Evolutionary conservation across 768 basidiomycete species (phyloP), one percentile per base, ranked within the genome.

Genomic region (Strobilomyces confusus): DNA sequence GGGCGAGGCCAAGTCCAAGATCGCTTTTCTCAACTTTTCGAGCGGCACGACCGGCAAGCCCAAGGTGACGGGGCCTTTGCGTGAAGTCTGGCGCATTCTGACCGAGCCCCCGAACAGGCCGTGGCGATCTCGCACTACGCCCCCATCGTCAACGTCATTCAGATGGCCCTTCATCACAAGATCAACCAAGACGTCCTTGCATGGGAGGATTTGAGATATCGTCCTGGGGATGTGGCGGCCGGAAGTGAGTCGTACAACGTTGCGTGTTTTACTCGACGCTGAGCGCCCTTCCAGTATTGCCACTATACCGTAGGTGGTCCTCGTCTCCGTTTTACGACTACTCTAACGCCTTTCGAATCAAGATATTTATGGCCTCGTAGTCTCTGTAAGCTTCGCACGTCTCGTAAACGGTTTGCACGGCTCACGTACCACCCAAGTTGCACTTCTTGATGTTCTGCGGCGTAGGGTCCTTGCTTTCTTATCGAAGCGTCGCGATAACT

Each of bases 11-110:
- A 82, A 76, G 62, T 79, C 72, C 13, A 78, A 80, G 41, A 54
- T 89, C 14, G 87, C 88, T 6, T 83, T 88, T 59, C 70, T 89
- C 49, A 80, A 77, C 48, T 86, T 89, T 58, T 89, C 87, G 1
- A 87, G 86, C 56, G 87, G 87, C 9, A 89, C 87, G 22, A 89
- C 87, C 15, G 86, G 86, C 65, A 72, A 68, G 62, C 73, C 67
- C 30, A 66, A 68, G 54, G 67, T 66, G 14, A 46, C n/a, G 57
- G 4, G 15, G 4, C 8, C 17, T 11, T 22, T 13, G 11, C 17
- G 12, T 14, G 41, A 5, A 19, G 8, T 25, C 1, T 9, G 9
- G 25, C 22, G 15, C 2, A 19, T n/a, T 44, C 1, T 1, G n/a
- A 17, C 36, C 34, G 44, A 59, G n/a, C 23, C 0, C 4, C 25